Conservation (phyloP, 2,329 filamentous ascomycete species). For the Aspergillus sp. region DNA sequence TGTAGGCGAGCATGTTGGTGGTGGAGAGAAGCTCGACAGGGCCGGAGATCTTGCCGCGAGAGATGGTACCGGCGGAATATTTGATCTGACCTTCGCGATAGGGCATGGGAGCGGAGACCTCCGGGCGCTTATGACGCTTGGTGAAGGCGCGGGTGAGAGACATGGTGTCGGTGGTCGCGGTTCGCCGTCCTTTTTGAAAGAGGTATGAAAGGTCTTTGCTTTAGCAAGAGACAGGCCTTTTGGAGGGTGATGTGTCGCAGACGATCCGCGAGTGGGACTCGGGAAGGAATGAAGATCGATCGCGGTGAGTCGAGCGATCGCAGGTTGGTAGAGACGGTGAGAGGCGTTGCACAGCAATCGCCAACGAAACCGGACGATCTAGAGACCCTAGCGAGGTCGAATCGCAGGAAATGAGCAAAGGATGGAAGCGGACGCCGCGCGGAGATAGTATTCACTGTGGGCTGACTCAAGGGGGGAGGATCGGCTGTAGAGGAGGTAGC, state of each 20-base stretch:
- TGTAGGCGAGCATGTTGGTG: conserved; percentile 94
- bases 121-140: conserved; percentile 46
- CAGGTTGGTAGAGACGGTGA: conserved; percentile 3
- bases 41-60: conserved; percentile 66
- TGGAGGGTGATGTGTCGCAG: conserved; percentile 18
- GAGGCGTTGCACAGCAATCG: neutral
- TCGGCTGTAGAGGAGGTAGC: too few species aligned
- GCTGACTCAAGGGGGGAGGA: conserved; percentile 20
- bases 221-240: conserved; percentile 4
- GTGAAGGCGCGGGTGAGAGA: conserved; percentile 47
- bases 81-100: conserved; percentile 44
- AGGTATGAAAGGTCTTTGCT: neutral
- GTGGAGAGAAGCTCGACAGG: conserved; percentile 87
- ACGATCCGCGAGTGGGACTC: conserved; percentile 13
- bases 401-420: conserved; percentile 31
- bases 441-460: conserved; percentile 1
- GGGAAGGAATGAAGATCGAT: conserved; percentile 31
- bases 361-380: conserved; percentile 6
- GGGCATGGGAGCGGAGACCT: conserved; percentile 44
- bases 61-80: conserved; percentile 45
- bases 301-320: neutral
- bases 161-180: conserved; percentile 25
- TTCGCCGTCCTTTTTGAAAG: conserved; percentile 12
- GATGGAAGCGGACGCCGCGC: conserved; percentile 6
- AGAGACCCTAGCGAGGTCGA: neutral